These are phyloP conservation scores for Phaeosphaeriaceae sp. DNA, from an alignment of 2,329 filamentous ascomycete species.

Conservation along the genomic window DNA sequence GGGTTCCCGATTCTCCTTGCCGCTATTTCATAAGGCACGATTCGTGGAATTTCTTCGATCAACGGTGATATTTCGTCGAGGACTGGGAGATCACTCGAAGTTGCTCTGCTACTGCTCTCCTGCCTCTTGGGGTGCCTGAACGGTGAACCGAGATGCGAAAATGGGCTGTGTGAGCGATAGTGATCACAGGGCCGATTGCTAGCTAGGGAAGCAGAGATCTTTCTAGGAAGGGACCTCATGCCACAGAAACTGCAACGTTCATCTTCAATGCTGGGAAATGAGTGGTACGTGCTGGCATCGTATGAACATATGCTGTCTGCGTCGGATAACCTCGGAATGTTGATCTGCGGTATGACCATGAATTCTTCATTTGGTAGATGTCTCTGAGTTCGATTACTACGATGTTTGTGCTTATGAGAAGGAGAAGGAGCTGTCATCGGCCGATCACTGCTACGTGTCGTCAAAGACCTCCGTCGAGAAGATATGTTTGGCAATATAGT, in stretches of 20 bases:
- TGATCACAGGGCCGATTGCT: constrained; percentile 17
- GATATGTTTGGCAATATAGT: constrained; percentile 11
- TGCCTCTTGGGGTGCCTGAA: background rate
- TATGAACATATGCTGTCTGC: constrained; percentile 20
- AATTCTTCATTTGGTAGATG: background rate
- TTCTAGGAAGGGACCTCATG: constrained; percentile 8
- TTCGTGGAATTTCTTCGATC: constrained; percentile 12
- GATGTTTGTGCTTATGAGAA: background rate
- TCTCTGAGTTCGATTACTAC: background rate
- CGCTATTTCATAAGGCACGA: constrained; percentile 12
- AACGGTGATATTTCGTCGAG: constrained; percentile 5
- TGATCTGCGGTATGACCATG: constrained; percentile 2
- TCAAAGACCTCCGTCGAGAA: constrained; percentile 8
- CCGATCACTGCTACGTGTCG: background rate
- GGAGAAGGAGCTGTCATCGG: constrained; percentile 7
- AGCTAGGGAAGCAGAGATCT: background rate
- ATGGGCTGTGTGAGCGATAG: constrained; percentile 14
- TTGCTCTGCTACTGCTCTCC: constrained; percentile 1
- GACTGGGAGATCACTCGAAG: background rate
- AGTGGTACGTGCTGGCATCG: constrained; percentile 24
- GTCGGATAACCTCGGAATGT: constrained; percentile 12
- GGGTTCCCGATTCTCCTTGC: constrained; percentile 19
- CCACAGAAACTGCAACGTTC: constrained; percentile 20
- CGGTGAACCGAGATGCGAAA: constrained; percentile 15
- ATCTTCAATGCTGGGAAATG: constrained; percentile 26